These are phyloP conservation scores for Aspergillus unguis DNA, from an alignment of 2,329 filamentous ascomycete genomes.

Conservation along the genomic window DNA sequence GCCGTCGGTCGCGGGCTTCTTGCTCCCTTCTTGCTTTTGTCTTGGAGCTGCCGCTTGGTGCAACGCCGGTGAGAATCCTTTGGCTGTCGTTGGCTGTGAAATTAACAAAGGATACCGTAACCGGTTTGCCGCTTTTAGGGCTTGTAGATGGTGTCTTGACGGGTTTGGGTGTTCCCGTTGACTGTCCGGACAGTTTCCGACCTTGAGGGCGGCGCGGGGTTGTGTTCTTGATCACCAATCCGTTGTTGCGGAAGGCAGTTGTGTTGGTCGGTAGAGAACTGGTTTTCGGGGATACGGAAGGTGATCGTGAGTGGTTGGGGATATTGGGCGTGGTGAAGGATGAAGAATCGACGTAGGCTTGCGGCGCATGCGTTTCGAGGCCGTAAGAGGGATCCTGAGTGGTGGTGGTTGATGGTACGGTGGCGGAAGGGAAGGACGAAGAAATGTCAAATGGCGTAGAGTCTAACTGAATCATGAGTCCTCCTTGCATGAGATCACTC, in stretches of 20 bases:
- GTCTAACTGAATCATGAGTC: conserved; percentile 41
- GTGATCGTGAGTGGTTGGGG: conserved; percentile 32
- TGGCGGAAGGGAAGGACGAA: conserved; percentile 26
- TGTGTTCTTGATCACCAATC: conserved; percentile 24
- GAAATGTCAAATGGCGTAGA: conserved; percentile 35
- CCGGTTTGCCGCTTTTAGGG: conserved; percentile 40
- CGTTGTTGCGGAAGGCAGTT: conserved; percentile 23
- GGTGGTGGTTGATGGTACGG: conserved; percentile 19
- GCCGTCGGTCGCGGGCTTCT: conserved; percentile 74
- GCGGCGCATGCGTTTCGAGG: conserved; percentile 17
- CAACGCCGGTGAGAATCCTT: conserved; percentile 82
- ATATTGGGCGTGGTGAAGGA: conserved; percentile 31
- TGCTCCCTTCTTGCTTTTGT: conserved; percentile 90
- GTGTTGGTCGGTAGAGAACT: conserved; percentile 30
- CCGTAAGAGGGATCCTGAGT: conserved; percentile 18
- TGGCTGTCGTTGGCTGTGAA: conserved; percentile 77
- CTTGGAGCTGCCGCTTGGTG: conserved; percentile 85
- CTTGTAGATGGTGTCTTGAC: conserved; percentile 32
- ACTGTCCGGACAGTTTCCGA: conserved; percentile 41
- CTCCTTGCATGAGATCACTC: conserved; percentile 36
- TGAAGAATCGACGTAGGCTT: conserved; percentile 27
- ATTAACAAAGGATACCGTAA: conserved; percentile 72
- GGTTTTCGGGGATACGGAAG: conserved; percentile 37
- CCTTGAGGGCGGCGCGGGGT: conserved; percentile 37
- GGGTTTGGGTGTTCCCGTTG: conserved; percentile 30